Evolutionary conservation across 306 rosid genomes (phyloP), one percentile per base, ranked within the genome.

Genomic region (Quercus bicolor): DNA sequence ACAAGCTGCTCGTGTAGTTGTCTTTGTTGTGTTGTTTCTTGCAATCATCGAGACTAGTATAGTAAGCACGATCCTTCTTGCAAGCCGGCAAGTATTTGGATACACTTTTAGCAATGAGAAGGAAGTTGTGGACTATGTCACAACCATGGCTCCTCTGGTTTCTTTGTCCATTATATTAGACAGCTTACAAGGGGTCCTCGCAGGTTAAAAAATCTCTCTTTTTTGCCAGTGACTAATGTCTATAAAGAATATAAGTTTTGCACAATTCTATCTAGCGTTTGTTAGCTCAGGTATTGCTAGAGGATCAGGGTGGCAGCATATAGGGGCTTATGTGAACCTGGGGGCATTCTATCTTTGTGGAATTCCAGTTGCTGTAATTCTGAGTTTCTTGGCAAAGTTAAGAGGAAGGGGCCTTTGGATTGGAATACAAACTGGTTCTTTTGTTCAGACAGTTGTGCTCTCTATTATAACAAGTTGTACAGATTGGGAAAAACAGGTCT

Each of bases 221-320:
- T 33, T 12, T 72, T 48, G 77, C 43, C 45, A 55, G 19, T 64
- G 18, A n/a, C 18, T 28, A 71, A 52, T 40, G 24, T 53, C 45
- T 70, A 4, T 20, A 33, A 6, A 12, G 23, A 37, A 70, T 15
- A 8, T 21, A 13, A 55, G 29, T 10, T 37, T 66, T 19, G 16
- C 15, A 2, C 14, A 12, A 12, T 45, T 76, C 23, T 2, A 56
- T 26, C 14, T 8, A 11, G 75, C 54, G 31, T 60, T 70, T 6
- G 18, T 61, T 64, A 73, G 45, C 53, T 48, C 74, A 92, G 95
- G 93, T 37, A 48, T 88, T 88, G 87, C 91, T 55, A 88, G 90
- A 80, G 93, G 97, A 10, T 88, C 91, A 83, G 97, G 97, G 29
- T 92, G 97, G 95, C 93, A 90, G 78, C 90, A 86, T 9, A 2